Evolutionary conservation across 2,329 filamentous ascomycete species (phyloP).

Genomic region (Venturia carpophila): DNA sequence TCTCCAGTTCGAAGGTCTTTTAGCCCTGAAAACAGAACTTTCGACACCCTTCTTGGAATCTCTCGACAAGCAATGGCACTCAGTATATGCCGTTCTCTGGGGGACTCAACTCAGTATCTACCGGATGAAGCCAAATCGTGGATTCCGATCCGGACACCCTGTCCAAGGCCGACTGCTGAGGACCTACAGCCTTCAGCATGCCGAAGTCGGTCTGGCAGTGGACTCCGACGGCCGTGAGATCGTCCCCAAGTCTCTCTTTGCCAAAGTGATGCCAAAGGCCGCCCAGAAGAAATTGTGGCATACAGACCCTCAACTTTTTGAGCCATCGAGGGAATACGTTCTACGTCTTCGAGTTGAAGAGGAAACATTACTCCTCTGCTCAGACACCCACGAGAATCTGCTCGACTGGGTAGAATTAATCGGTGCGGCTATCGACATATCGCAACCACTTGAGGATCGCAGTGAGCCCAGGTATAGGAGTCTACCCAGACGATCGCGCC

Average conservation of each 20-base stretch:
- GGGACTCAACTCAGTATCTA: constrained; percentile 63
- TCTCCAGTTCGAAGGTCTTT: constrained; percentile 27
- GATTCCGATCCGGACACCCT: constrained; percentile 22
- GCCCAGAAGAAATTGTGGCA: constrained; percentile 35
- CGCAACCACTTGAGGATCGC: constrained; percentile 62
- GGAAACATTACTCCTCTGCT: constrained; percentile 65
- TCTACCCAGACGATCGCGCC: constrained; percentile 36
- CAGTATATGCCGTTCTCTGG: constrained; percentile 55
- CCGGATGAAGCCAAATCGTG: constrained; percentile 45
- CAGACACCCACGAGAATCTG: constrained; percentile 56
- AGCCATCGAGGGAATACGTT: constrained; percentile 47
- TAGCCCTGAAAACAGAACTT: constrained; percentile 57
- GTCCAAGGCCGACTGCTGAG: constrained; percentile 54
- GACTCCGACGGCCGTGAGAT: constrained; percentile 57
- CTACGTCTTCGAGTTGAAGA: constrained; percentile 65
- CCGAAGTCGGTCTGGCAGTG: constrained; percentile 65
- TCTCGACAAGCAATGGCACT: constrained; percentile 56
- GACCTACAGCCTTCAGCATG: constrained; percentile 66
- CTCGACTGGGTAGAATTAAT: constrained; percentile 61
- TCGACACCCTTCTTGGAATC: constrained; percentile 54
- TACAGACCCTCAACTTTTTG: constrained; percentile 41
- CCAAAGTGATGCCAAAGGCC: constrained; percentile 36
- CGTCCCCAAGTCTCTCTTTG: constrained; percentile 38
- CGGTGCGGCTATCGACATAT: constrained; percentile 66
- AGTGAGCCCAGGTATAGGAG: constrained; percentile 40